Evolutionary conservation across 306 rosid species (phyloP).

Genomic region (Betula pendula): DNA sequence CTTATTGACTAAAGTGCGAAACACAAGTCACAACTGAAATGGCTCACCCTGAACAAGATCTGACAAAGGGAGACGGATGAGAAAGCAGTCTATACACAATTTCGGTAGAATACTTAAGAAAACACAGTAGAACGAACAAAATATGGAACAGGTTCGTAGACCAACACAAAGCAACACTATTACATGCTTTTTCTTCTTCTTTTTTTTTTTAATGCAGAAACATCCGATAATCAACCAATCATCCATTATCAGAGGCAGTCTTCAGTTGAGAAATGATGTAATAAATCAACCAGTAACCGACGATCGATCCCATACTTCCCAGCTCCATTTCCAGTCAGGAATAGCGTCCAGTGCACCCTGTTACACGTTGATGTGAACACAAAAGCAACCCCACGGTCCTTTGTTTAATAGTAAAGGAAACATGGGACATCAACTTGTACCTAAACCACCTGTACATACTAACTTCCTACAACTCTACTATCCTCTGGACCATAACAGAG

Average conservation of each 20-base stretch:
- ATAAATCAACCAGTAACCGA: constrained; percentile 16
- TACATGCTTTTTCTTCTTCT: no score
- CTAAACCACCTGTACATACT: constrained; percentile 55
- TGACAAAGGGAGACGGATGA: background rate
- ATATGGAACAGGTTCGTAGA: background rate
- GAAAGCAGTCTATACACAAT: background rate
- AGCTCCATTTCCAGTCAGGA: constrained; percentile 24
- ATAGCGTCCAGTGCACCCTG: constrained; percentile 23
- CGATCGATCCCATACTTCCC: constrained; percentile 18
- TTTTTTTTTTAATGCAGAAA: background rate
- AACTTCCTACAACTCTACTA: constrained; percentile 25
- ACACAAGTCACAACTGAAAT: background rate
- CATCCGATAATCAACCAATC: background rate
- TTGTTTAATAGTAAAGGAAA: constrained; percentile 37
- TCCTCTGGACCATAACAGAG: constrained; percentile 55
- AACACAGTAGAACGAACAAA: background rate
- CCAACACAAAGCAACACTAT: background rate
- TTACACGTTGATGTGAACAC: constrained; percentile 34
- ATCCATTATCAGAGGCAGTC: background rate
- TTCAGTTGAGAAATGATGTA: background rate
- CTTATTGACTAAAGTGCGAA: background rate
- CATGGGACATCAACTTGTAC: constrained; percentile 50
- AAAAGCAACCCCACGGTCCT: constrained; percentile 33
- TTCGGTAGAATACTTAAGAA: background rate
- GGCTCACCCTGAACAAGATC: no score